Conservation (phyloP, 2,329 filamentous ascomycete species). For the Penicillium polonicum region DNA sequence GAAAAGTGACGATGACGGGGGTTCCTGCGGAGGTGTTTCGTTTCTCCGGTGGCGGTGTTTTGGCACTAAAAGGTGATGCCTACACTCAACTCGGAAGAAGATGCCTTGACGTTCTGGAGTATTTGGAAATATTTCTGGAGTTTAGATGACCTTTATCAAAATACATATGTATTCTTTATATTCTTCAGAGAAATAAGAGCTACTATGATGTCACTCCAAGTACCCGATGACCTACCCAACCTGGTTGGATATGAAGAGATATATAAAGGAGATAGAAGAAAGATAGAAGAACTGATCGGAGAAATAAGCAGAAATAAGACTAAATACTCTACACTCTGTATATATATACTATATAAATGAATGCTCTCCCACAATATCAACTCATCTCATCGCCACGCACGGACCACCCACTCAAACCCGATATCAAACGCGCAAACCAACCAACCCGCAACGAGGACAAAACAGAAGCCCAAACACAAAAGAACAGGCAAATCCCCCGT, state of each 20-base stretch:
- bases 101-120: background rate
- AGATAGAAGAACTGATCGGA: background rate
- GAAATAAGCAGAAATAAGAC: background rate
- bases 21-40: constrained; percentile 25
- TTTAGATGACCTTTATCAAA: background rate
- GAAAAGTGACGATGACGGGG: constrained; percentile 15
- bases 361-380: background rate
- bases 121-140: background rate
- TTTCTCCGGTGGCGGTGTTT: constrained; percentile 28
- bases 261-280: background rate
- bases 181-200: background rate
- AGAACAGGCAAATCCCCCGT: background rate
- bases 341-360: background rate
- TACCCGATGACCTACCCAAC: background rate
- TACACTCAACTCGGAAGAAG: background rate
- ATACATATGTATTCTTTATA: background rate
- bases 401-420: constrained; percentile 22
- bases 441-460: constrained; percentile 7
- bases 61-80: constrained; percentile 3
- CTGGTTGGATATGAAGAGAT: background rate
- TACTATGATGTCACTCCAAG: constrained; percentile 28
- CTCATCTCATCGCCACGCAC: constrained; percentile 19
- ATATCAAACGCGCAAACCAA: constrained; percentile 17
- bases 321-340: too few relatives aligned
- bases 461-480: background rate